Evolutionary conservation across 2,329 filamentous ascomycete genomes (phyloP), one percentile per base, ranked within the genome.

Genomic region (Ascochyta pisi): DNA sequence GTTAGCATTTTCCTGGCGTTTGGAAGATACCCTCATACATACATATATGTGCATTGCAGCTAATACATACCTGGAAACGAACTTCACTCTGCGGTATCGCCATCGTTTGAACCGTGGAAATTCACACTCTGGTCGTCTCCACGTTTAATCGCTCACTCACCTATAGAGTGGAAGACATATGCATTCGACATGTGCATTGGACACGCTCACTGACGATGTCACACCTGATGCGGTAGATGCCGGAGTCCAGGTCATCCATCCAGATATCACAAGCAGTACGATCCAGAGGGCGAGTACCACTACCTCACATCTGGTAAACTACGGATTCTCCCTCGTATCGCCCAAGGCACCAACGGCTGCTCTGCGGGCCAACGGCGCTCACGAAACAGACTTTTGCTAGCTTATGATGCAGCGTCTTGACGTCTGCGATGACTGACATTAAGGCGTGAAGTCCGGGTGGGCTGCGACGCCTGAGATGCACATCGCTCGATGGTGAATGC

Each of bases 11-110:
- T 48, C 63, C 35, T 54, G 57, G 63, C 60, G 62, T 60, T 63
- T 48, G 41, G 50, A 50, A 50, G 64, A 68, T 68, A 68, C 65
- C 65, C 65, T 55, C 24, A 31, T 52, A 57, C 35, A 16, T 41
- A 51, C 16, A 41, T 27, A 38, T n/a, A 37, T 51, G 6, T 56
- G 43, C 53, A 51, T 47, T 15, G 31, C 26, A 51, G 47, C 47
- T 46, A 50, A 51, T 47, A 43, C 42, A 47, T 43, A 46, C 22
- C 13, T 38, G 31, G 12, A n/a, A n/a, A 34, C 15, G 15, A 34
- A n/a, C 31, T 34, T 6, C 6, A 29, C 10, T 10, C 16, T 38
- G 35, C 16, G 10, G 10, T 2, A 22, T 15, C 2, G 23, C 19
- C 12, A 23, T 13, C 19, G 3, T 13, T 6, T 5, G 29, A 31